Conservation (phyloP, 2,329 filamentous ascomycete genomes). For the Trichoderma sp. region DNA sequence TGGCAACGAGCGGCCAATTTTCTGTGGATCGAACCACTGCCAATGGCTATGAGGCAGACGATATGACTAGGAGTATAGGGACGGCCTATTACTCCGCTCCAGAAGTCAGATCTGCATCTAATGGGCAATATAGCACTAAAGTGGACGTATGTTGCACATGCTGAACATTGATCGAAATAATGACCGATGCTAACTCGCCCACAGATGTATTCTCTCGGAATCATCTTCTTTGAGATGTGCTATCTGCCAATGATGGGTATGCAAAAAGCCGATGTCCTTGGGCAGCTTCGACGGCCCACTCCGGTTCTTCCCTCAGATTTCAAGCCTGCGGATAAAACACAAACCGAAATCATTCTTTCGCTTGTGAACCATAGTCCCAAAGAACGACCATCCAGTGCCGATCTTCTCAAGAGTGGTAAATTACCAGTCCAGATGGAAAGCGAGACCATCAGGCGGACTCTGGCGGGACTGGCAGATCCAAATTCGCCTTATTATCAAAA, state of each 20-base stretch:
- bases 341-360: conserved; percentile 76
- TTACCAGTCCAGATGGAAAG: conserved; percentile 91
- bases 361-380: conserved; percentile 81
- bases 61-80: conserved; percentile 71
- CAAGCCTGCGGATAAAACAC: conserved; percentile 66
- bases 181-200: neutral
- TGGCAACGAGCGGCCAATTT: conserved; percentile 86
- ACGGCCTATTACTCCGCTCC: conserved; percentile 93
- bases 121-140: conserved; percentile 83
- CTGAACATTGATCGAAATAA: neutral
- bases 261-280: conserved; percentile 65
- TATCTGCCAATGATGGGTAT: conserved; percentile 67
- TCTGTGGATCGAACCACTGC: conserved; percentile 56
- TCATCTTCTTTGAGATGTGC: conserved; percentile 99
- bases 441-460: conserved; percentile 80
- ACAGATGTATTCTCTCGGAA: conserved; percentile 91
- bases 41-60: conserved; percentile 50
- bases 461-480: conserved; percentile 78
- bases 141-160: conserved; percentile 68
- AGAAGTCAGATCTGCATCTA: conserved; percentile 76
- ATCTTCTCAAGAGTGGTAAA: conserved; percentile 82
- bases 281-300: conserved; percentile 66
- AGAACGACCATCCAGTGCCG: conserved; percentile 77
- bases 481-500: conserved; percentile 87
- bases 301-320: conserved; percentile 75